Evolutionary conservation across 2,329 filamentous ascomycete species (phyloP), one percentile per base, ranked within the genome.

Genomic region (Beauveria varroae): DNA sequence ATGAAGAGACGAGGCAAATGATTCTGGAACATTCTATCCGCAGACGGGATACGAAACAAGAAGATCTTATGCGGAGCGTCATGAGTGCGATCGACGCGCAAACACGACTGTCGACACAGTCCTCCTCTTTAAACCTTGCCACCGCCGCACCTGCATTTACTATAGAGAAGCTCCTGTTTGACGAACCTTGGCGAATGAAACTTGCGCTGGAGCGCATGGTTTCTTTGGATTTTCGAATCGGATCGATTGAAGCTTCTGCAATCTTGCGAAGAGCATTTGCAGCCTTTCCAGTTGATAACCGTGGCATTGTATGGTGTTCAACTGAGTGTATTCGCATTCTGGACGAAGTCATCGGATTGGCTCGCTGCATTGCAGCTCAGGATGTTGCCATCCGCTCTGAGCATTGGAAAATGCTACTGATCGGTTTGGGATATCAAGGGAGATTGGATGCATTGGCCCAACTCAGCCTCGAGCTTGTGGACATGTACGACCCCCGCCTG

Each of bases 381-480:
- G 66, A 72, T 28, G 66, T 75, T 28, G 70, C 72, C 22, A 69
- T 78, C 34, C 73, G 74, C n/a, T 63, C 71, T 5, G 64, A 64
- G 12, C 73, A 71, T 41, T 82, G 81, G 78, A 73, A 71, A 61
- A 73, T 73, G 3, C 64, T 83, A 0, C 64, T 84, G 12, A 74
- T 74, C 46, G 73, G 72, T 46, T 73, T 83, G 3, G 75, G 78
- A 2, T 75, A 76, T 1, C 68, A 73, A n/a, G 73, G 75, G 12
- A 76, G 74, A 16, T 68, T 82, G 12, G 68, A 74, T 2, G 77
- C 80, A n/a, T 66, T 83, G 3, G 76, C 80, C 56, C 72, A 72
- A 43, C 62, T 82, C 2, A 74, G 74, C 14, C 64, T 78, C 16
- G 75, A 79, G 51, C 67, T 83, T 53, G 70, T 79, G 10, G 68